These are phyloP conservation scores for Plantago coronopus DNA, from an alignment of 305 asterid genomes.

Conservation along the genomic window DNA sequence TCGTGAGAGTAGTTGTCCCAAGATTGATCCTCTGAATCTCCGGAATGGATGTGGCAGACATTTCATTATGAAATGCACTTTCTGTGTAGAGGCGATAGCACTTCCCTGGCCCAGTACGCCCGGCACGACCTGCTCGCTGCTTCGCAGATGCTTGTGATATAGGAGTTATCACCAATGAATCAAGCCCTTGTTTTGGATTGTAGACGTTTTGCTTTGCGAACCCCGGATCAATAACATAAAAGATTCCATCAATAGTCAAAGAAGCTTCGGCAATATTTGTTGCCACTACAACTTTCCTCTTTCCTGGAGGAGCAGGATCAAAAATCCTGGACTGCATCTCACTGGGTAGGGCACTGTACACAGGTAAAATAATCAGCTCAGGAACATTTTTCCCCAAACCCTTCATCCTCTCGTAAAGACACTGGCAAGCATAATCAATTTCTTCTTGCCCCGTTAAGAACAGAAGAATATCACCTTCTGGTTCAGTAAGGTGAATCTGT, in stretches of 20 bases:
- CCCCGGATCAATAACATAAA: slow-evolving; percentile 82
- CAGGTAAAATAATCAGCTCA: slow-evolving; percentile 80
- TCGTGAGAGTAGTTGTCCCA: slow-evolving; percentile 61
- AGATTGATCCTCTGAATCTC: slow-evolving; percentile 87
- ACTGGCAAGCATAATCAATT: slow-evolving; percentile 82
- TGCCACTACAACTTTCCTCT: slow-evolving; percentile 80
- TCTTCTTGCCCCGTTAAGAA: slow-evolving; percentile 93
- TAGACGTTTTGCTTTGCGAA: slow-evolving; percentile 88
- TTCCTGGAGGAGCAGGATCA: slow-evolving; percentile 87
- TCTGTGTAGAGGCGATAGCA: slow-evolving; percentile 86
- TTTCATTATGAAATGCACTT: slow-evolving; percentile 84
- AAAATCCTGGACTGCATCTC: slow-evolving; percentile 90
- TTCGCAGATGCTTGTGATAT: slow-evolving; percentile 93
- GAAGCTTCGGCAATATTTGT: slow-evolving; percentile 89
- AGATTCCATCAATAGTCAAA: slow-evolving; percentile 79
- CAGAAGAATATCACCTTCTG: slow-evolving; percentile 82
- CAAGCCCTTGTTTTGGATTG: slow-evolving; percentile 82
- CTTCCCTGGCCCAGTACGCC: slow-evolving; percentile 84
- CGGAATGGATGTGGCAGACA: slow-evolving; percentile 72
- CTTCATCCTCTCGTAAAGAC: slow-evolving; percentile 77
- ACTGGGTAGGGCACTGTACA: slow-evolving; percentile 80
- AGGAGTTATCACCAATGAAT: slow-evolving; percentile 79
- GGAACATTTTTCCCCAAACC: slow-evolving; percentile 76
- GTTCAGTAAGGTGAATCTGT: slow-evolving; percentile 88
- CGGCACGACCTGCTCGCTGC: slow-evolving; percentile 86